Conservation (phyloP, 2,329 filamentous ascomycete genomes). For the Colletotrichum neosansevieriae region DNA sequence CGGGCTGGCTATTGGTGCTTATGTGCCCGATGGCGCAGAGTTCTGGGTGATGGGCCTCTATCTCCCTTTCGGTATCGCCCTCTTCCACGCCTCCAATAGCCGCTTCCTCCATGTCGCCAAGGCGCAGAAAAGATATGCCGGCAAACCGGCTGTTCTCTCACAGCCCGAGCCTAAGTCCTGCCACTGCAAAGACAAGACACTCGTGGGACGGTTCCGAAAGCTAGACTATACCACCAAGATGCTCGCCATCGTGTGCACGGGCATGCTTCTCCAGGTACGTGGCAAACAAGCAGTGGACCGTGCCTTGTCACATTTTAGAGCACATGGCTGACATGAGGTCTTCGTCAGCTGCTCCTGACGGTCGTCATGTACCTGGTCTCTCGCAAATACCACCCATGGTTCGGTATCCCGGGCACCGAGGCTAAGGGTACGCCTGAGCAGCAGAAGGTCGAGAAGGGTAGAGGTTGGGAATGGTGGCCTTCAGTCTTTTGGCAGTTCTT, state of each 20-base stretch:
- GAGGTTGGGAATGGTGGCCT: conserved; percentile 77
- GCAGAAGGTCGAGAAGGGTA: conserved; percentile 56
- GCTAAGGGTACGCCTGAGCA: conserved; percentile 67
- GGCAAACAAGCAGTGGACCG: conserved; percentile 8
- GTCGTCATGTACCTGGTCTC: conserved; percentile 73
- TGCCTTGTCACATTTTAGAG: conserved; percentile 16
- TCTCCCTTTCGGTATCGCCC: conserved; percentile 72
- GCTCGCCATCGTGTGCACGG: conserved; percentile 62
- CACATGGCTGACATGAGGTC: conserved; percentile 39
- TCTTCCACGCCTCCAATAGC: conserved; percentile 74
- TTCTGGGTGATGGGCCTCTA: conserved; percentile 77
- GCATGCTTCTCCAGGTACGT: conserved; percentile 68
- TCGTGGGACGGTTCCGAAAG: conserved; percentile 52
- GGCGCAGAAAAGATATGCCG: conserved; percentile 55
- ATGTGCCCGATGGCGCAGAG: conserved; percentile 65
- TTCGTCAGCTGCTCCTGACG: conserved; percentile 65
- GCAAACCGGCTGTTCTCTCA: conserved; percentile 38
- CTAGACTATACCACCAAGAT: conserved; percentile 62
- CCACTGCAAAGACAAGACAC: conserved; percentile 42
- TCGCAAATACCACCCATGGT: conserved; percentile 72
- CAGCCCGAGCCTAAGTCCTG: conserved; percentile 38
- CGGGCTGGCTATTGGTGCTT: conserved; percentile 53
- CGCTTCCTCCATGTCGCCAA: conserved; percentile 70
- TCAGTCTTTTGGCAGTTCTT: conserved; percentile 74
- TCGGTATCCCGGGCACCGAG: conserved; percentile 72